Conservation (phyloP, 2,329 filamentous ascomycete genomes). For the Truncatella angustata region DNA sequence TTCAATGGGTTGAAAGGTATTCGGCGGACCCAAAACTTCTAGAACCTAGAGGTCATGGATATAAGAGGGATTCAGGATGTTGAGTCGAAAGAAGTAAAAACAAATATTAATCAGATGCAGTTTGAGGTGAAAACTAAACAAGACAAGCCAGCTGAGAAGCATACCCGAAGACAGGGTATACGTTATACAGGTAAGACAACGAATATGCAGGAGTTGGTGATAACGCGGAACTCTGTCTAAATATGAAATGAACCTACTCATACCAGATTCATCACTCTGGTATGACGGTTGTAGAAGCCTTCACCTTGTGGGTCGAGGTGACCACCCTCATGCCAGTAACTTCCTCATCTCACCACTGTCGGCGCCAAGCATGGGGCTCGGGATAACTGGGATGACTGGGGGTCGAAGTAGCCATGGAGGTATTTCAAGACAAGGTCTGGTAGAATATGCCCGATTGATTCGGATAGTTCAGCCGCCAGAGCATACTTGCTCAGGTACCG, state of each 20-base stretch:
- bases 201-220: slow-evolving; percentile 15
- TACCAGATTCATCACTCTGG: slow-evolving; percentile 16
- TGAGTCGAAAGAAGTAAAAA: neutral
- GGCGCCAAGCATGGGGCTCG: slow-evolving; percentile 19
- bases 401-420: slow-evolving; percentile 20
- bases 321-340: slow-evolving; percentile 13
- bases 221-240: slow-evolving; percentile 17
- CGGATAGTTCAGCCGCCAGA: slow-evolving; percentile 23
- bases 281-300: slow-evolving; percentile 14
- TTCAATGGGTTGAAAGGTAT: no score
- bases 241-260: slow-evolving; percentile 19
- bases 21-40: no score
- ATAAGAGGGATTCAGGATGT: no score
- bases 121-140: neutral
- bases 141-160: neutral
- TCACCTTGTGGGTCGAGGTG: slow-evolving; percentile 16
- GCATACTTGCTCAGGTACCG: slow-evolving; percentile 17
- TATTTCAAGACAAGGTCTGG: slow-evolving; percentile 24
- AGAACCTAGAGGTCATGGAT: no score
- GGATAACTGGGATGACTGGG: slow-evolving; percentile 17
- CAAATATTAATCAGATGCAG: neutral
- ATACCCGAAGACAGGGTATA: neutral
- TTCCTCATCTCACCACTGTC: slow-evolving; percentile 18
- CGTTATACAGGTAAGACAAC: slow-evolving; percentile 9
- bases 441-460: slow-evolving; percentile 21